Conservation (phyloP, 257 asterid genomes). For the Fraxinus anomala region DNA sequence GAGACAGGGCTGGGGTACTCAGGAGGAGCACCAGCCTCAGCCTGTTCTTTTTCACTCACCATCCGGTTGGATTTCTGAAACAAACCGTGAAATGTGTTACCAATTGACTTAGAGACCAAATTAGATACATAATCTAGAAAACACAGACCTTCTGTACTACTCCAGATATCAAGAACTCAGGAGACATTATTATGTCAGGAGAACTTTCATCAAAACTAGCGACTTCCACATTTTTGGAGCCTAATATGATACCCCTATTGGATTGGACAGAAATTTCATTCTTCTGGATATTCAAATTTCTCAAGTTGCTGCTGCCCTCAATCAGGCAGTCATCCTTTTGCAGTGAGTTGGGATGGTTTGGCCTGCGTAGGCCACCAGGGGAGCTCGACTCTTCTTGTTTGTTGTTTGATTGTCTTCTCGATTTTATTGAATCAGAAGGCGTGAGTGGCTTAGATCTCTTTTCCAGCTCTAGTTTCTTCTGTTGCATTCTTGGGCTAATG, state of each 20-base stretch:
- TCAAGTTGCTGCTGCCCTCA: slow-evolving; percentile 44
- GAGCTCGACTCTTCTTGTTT: slow-evolving; percentile 60
- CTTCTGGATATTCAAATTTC: slow-evolving; percentile 35
- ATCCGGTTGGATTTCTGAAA: slow-evolving; percentile 54
- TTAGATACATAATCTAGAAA: slow-evolving; percentile 13
- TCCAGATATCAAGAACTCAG: slow-evolving; percentile 30
- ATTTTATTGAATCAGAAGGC: slow-evolving; percentile 59
- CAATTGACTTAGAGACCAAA: slow-evolving; percentile 11
- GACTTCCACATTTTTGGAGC: slow-evolving; percentile 45
- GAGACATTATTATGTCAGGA: slow-evolving; percentile 33
- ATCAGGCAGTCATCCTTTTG: slow-evolving; percentile 44
- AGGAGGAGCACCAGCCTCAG: slow-evolving; percentile 47
- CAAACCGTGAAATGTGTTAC: slow-evolving; percentile 31
- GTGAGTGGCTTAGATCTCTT: slow-evolving; percentile 68
- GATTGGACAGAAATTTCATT: slow-evolving; percentile 45
- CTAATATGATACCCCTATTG: slow-evolving; percentile 30
- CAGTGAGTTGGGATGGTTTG: slow-evolving; percentile 44
- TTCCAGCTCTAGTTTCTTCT: slow-evolving; percentile 68
- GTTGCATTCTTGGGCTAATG: slow-evolving; percentile 73
- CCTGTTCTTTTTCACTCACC: slow-evolving; percentile 52
- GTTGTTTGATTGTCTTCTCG: slow-evolving; percentile 61
- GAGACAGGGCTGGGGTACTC: slow-evolving; percentile 88
- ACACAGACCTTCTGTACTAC: slow-evolving; percentile 50
- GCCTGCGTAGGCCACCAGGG: slow-evolving; percentile 70
- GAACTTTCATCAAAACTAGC: slow-evolving; percentile 37